Base-by-base conservation (phyloP, 345 rosid genomes). In the Kernera saxatilis region DNA sequence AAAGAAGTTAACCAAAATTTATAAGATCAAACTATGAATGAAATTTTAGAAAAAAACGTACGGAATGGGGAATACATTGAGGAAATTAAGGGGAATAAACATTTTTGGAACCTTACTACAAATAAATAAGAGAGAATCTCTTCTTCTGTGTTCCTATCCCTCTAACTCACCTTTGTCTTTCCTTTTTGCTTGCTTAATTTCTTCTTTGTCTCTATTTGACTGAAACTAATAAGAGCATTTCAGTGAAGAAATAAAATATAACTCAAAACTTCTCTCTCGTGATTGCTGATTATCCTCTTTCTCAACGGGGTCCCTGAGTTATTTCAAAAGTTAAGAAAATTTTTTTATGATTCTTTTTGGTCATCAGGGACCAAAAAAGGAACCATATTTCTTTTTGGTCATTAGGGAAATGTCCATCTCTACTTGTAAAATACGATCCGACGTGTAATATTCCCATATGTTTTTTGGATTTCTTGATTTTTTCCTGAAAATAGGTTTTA, bases 181-280 rank as follows among this genome's bases (percentile, higher is more conserved):
- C n/a, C n/a, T n/a, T n/a, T n/a, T n/a, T n/a, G n/a, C n/a, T n/a
- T 22, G 6, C 12, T 35, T 35, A 35, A 8, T 14, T 13, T 39
- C 22, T 82, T 49, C 62, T 32, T n/a, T 57, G 63, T 57, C 44
- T 57, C 27, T 57, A 3, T 7, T 7, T 39, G 80, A 56, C 45
- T 66, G 39, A 83, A 77, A 70, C 84, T 73, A 4, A 83, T 2
- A n/a, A 40, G 49, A 25, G 22, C 22, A 45, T 14, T 7, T 45
- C 23, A 45, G 21, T 45, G 12, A 59, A 17, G 22, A n/a, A 40
- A 57, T 2, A 71, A 11, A 85, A 84, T 82, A 86, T 81, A 11
- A 7, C 10, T 10, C 64, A 83, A 39, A n/a, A 37, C 81, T 75
- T 79, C 83, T 72, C 75, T 83, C 73, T 77, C 81, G n/a, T n/a